Evolutionary conservation across 2,329 filamentous ascomycete genomes (phyloP), one percentile per base, ranked within the genome.

Genomic region (Botrytis porri): DNA sequence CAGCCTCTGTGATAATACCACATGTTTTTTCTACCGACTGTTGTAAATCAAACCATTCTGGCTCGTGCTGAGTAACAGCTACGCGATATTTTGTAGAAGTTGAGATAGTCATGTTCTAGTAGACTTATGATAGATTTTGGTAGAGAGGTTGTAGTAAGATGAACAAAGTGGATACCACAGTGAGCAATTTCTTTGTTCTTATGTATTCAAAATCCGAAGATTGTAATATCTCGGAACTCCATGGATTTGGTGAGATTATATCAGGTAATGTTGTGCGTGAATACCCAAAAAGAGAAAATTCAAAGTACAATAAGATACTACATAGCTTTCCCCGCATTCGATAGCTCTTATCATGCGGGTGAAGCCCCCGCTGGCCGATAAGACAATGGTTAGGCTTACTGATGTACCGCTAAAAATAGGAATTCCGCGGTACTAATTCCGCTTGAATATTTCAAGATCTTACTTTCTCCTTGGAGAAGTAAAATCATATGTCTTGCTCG

Each of bases 11-110:
- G 75, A 91, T 90, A 69, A 90, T 82, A 0, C 80, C 77, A 76
- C 87, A 86, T 12, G 88, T 89, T 78, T 91, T 91, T 2, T 83
- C 78, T 1, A 90, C 85, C 2, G 84, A 83, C 0, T 79, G 85
- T 12, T 84, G 81, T 3, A 91, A 83, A 76, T 91, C 86, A 12
- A 91, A 83, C 88, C 88, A 91, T 1, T 82, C 84, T 0, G 88
- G 88, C 79, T 90, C 89, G 9, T 86, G 84, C 77, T 91, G 88
- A 0, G 87, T 84, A 20, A 86, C 86, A 41, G 84, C 86, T 8
- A 88, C 84, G 14, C 73, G 73, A 41, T 57, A 67, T 9, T 32
- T 67, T 1, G 48, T 29, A 32, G 63, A 48, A 6, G 9, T 57
- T 25, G 20, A 41, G 9, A 16, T 32, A n/a, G 65, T 16, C 65